Conservation (phyloP, 1,284 basidiomycete species). For the Pseudomicrostroma phylloplanum region DNA sequence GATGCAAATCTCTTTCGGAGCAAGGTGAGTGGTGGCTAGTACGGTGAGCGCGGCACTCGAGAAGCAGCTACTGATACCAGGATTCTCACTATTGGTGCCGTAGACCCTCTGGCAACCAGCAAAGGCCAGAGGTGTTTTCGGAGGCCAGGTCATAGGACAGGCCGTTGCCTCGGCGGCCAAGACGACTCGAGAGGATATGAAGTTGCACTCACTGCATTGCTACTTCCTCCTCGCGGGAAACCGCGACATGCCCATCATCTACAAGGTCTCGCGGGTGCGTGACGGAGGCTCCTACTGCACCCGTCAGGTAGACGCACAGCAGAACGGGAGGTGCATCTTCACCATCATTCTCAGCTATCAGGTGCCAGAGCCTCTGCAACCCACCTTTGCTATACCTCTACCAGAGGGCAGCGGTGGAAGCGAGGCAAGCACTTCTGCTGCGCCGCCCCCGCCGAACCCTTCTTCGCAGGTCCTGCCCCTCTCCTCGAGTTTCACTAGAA, state of each 20-base stretch:
- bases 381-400: slow-evolving; percentile 35
- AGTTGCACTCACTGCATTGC: slow-evolving; percentile 25
- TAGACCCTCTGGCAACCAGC: slow-evolving; percentile 39
- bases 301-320: slow-evolving; percentile 38
- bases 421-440: neutral
- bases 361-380: slow-evolving; percentile 37
- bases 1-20: slow-evolving; percentile 37
- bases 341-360: slow-evolving; percentile 45
- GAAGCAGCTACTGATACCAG: neutral
- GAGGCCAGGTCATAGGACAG: slow-evolving; percentile 45
- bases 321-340: slow-evolving; percentile 36
- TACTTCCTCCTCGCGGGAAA: slow-evolving; percentile 45
- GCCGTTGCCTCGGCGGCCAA: slow-evolving; percentile 31
- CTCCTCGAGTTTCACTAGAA: neutral
- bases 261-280: slow-evolving; percentile 37
- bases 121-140: slow-evolving; percentile 44
- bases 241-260: slow-evolving; percentile 34
- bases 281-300: slow-evolving; percentile 47
- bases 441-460: neutral
- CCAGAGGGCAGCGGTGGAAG: slow-evolving; percentile 12
- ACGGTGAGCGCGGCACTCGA: slow-evolving; percentile 1
- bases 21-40: slow-evolving; percentile 8
- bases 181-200: slow-evolving; percentile 32
- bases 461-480: neutral
- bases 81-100: neutral